Conservation (phyloP, 2,329 filamentous ascomycete species). For the Penicillium sp. region DNA sequence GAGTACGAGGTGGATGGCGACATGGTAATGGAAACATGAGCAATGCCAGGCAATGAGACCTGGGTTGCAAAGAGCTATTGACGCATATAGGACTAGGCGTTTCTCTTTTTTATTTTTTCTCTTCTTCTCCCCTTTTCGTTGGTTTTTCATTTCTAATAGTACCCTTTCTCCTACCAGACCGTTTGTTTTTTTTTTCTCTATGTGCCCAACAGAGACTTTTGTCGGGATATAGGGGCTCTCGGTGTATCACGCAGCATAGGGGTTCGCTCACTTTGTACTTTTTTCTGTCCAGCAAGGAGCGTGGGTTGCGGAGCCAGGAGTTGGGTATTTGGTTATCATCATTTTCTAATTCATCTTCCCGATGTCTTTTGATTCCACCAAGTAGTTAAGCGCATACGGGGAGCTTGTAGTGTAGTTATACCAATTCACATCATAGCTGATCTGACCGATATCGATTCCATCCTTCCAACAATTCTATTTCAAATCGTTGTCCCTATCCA, state of each 20-base stretch:
- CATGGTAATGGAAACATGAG: conserved; percentile 33
- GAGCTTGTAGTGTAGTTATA: conserved; percentile 1
- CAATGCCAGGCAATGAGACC: not conserved
- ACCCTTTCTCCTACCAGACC: not conserved
- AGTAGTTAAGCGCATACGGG: not conserved
- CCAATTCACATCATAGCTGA: not conserved
- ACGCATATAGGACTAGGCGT: conserved; percentile 29
- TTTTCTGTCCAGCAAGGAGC: conserved; percentile 21
- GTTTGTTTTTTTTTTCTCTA: not conserved
- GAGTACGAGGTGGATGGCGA: conserved; percentile 28
- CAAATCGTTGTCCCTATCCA: no score
- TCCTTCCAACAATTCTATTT: no score
- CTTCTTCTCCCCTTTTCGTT: conserved; percentile 1
- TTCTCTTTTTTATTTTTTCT: conserved; percentile 14
- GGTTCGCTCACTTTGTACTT: conserved; percentile 6
- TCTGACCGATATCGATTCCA: not conserved
- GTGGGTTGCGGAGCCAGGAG: conserved; percentile 14
- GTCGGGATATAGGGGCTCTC: not conserved
- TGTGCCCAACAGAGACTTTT: not conserved
- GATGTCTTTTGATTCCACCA: conserved; percentile 4
- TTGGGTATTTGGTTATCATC: not conserved
- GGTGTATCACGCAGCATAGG: not conserved
- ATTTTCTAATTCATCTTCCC: conserved; percentile 8
- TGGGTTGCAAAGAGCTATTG: not conserved
- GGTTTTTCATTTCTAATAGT: not conserved